Evolutionary conservation across 176 grass and related monocot genomes (phyloP).

Genomic region (Avena insularis): DNA sequence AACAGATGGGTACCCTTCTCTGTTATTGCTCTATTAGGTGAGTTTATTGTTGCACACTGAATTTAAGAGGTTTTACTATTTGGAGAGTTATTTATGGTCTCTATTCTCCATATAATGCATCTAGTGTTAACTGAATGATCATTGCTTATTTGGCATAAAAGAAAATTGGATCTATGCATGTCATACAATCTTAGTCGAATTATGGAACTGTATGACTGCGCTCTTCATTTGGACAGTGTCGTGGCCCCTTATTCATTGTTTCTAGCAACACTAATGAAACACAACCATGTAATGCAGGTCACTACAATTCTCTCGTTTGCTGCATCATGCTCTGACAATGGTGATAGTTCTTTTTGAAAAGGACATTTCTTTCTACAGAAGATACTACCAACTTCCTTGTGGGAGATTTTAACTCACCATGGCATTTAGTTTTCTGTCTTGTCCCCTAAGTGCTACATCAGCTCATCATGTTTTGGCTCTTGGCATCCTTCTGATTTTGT

Average conservation of each 20-base stretch:
- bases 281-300: constrained; percentile 57
- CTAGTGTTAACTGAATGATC: not conserved
- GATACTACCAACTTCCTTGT: constrained; percentile 62
- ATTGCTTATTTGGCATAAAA: constrained; percentile 23
- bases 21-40: not conserved
- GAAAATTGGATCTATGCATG: not conserved
- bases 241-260: not conserved
- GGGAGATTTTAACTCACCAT: constrained; percentile 72
- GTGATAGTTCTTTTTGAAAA: constrained; percentile 76
- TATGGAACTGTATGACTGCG: too few species aligned
- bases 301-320: constrained; percentile 82
- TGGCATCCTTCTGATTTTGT: constrained; percentile 61
- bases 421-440: constrained; percentile 77
- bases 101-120: not conserved
- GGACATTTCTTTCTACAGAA: constrained; percentile 76
- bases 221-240: too few species aligned
- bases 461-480: constrained; percentile 92
- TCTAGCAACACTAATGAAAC: constrained; percentile 16
- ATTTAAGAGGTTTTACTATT: too few species aligned
- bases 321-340: constrained; percentile 79
- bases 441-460: constrained; percentile 66
- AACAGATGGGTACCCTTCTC: not conserved
- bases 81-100: too few species aligned
- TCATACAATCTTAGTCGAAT: not conserved
- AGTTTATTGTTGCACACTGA: not conserved